Evolutionary conservation across 2,329 filamentous ascomycete genomes (phyloP).

Genomic region (Diatrype stigma): DNA sequence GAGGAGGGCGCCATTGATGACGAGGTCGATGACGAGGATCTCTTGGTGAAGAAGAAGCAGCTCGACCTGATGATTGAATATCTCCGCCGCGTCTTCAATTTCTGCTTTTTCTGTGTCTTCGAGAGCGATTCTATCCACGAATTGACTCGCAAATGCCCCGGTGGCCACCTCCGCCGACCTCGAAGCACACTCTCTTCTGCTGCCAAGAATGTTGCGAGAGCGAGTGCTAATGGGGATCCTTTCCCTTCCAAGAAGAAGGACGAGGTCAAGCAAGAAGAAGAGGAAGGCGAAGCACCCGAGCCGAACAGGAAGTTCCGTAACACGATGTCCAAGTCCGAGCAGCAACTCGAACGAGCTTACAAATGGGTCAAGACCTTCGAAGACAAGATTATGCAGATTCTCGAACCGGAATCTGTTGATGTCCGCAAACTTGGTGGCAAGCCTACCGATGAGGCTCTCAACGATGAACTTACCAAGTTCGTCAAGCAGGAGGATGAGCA

Average conservation of each 20-base stretch:
- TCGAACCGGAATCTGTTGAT: constrained; percentile 85
- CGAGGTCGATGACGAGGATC: constrained; percentile 84
- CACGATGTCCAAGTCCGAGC: constrained; percentile 72
- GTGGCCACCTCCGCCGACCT: constrained; percentile 91
- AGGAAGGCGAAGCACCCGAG: constrained; percentile 60
- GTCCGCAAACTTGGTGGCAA: constrained; percentile 88
- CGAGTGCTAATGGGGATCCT: constrained; percentile 75
- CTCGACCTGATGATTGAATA: constrained; percentile 96
- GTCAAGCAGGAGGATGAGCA: constrained; percentile 98
- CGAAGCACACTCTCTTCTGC: constrained; percentile 78
- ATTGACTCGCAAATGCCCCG: constrained; percentile 90
- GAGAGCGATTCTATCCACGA: constrained; percentile 97
- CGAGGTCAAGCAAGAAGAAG: constrained; percentile 56
- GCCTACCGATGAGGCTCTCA: constrained; percentile 76
- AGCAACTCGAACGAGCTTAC: constrained; percentile 89
- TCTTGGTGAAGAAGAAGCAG: constrained; percentile 92
- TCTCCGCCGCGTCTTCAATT: constrained; percentile 92
- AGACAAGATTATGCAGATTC: constrained; percentile 88
- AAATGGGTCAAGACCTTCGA: constrained; percentile 99
- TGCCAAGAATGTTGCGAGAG: constrained; percentile 79
- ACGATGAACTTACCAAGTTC: constrained; percentile 80
- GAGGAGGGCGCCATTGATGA: constrained; percentile 77
- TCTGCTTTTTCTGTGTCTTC: constrained; percentile 99
- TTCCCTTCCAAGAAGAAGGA: constrained; percentile 81
- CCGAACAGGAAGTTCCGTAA: constrained; percentile 69